A percentile compares a stretch with the other conserved stretches of the same genome.
Evolutionary conservation across 2,329 filamentous ascomycete genomes (phyloP).

Genomic region (Sodiomyces alkalinus): DNA sequence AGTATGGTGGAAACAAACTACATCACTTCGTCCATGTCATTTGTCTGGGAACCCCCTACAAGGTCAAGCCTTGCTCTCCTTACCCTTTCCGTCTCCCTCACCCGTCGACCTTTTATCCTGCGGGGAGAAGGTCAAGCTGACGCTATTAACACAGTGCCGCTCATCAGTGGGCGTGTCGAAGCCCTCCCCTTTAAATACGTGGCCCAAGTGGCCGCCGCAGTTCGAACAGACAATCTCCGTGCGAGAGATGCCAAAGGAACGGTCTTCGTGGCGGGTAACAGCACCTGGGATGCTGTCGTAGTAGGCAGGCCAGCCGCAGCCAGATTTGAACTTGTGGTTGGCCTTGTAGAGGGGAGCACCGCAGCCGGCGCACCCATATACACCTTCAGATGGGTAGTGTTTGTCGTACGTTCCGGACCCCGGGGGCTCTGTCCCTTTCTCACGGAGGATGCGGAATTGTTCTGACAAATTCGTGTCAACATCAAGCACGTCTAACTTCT

Average conservation of each 20-base stretch:
- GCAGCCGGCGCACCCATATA: conserved; percentile 83
- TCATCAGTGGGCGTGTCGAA: conserved; percentile 81
- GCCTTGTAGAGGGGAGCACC: conserved; percentile 81
- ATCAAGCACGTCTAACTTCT: neutral
- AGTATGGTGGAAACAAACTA: too few species aligned
- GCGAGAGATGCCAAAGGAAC: conserved; percentile 62
- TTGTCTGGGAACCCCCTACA: too few species aligned
- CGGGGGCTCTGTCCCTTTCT: conserved; percentile 81
- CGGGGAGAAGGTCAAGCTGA: conserved; percentile 69
- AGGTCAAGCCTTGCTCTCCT: conserved; percentile 22
- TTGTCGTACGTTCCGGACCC: conserved; percentile 76
- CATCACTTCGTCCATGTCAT: too few species aligned
- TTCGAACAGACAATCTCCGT: conserved; percentile 92
- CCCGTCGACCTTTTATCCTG: conserved; percentile 40
- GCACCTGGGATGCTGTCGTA: conserved; percentile 90
- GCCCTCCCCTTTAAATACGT: conserved; percentile 85
- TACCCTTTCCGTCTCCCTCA: conserved; percentile 12
- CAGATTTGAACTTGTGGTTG: conserved; percentile 86
- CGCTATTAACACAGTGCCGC: conserved; percentile 90
- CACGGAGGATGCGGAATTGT: conserved; percentile 84
- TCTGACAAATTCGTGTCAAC: conserved; percentile 41
- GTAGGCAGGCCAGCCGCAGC: conserved; percentile 96
- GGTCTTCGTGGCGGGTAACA: conserved; percentile 68
- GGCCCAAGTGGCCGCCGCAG: conserved; percentile 82
- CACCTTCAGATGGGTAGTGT: conserved; percentile 59